Conservation (phyloP, 306 rosid genomes). For the Vigna trinervia region DNA sequence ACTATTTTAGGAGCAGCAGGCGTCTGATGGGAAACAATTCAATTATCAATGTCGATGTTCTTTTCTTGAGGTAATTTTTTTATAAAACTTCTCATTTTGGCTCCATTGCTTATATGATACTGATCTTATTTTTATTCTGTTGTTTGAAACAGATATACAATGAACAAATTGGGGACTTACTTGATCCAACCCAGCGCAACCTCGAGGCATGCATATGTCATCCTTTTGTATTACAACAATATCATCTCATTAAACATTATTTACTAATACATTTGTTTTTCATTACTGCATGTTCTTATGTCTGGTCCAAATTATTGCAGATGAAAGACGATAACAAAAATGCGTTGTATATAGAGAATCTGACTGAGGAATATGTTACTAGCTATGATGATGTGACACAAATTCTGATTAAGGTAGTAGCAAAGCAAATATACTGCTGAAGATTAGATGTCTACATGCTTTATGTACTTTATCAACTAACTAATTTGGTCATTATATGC, state of each 20-base stretch:
- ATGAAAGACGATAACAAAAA: slow-evolving; percentile 77
- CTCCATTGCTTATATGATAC: slow-evolving; percentile 46
- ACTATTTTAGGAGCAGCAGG: slow-evolving; percentile 65
- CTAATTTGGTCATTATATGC: slow-evolving; percentile 32
- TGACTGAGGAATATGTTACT: slow-evolving; percentile 92
- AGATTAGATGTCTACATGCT: slow-evolving; percentile 7
- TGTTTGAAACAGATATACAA: slow-evolving; percentile 52
- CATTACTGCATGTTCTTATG: neutral
- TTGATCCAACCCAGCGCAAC: slow-evolving; percentile 65
- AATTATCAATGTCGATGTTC: slow-evolving; percentile 93
- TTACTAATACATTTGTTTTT: neutral
- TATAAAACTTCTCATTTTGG: neutral
- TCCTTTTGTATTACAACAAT: slow-evolving; percentile 20
- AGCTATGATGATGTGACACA: slow-evolving; percentile 91
- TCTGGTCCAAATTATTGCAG: slow-evolving; percentile 50
- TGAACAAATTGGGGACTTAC: slow-evolving; percentile 56
- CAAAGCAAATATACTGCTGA: slow-evolving; percentile 9
- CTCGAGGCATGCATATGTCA: slow-evolving; percentile 68
- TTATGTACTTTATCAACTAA: slow-evolving; percentile 3
- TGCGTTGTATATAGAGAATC: slow-evolving; percentile 73
- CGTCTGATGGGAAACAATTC: slow-evolving; percentile 73
- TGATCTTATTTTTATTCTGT: slow-evolving; percentile 29
- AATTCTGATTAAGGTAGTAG: slow-evolving; percentile 80
- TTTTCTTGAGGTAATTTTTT: slow-evolving; percentile 76
- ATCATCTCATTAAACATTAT: slow-evolving; percentile 29